Evolutionary conservation across 2,329 filamentous ascomycete genomes (phyloP).

Genomic region (Acephala macrosclerotiorum): DNA sequence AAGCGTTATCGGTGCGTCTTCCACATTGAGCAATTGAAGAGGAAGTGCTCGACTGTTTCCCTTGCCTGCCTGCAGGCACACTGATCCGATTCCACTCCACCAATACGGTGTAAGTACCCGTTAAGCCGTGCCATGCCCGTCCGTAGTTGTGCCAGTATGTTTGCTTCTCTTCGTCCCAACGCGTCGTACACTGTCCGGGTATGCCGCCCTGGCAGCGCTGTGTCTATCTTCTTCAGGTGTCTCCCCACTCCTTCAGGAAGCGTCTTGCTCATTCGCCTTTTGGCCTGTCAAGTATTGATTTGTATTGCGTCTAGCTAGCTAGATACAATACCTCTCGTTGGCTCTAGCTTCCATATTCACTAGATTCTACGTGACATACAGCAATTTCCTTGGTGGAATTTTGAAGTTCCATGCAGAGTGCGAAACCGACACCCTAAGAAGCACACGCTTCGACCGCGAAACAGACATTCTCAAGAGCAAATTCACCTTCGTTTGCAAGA

Average conservation of each 20-base stretch:
- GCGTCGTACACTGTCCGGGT: slow-evolving; percentile 38
- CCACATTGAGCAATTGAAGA: slow-evolving; percentile 5
- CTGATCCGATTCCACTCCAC: slow-evolving; percentile 29
- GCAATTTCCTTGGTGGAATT: no score
- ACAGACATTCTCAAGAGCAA: no score
- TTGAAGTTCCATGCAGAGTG: no score
- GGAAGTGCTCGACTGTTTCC: slow-evolving; percentile 9
- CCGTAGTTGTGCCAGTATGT: slow-evolving; percentile 35
- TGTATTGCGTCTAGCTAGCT: no score
- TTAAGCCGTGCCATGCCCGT: slow-evolving; percentile 44
- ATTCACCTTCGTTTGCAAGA: no score
- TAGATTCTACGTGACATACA: no score
- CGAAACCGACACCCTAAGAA: no score
- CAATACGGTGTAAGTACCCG: slow-evolving; percentile 36
- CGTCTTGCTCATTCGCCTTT: slow-evolving; percentile 22
- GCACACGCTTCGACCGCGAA: no score
- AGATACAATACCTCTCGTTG: no score
- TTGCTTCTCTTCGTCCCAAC: slow-evolving; percentile 35
- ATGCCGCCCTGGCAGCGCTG: slow-evolving; percentile 27
- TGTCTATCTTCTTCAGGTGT: slow-evolving; percentile 39
- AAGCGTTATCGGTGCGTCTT: not conserved
- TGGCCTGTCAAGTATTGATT: no score
- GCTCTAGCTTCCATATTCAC: no score
- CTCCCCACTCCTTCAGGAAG: slow-evolving; percentile 38
- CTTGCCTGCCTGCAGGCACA: slow-evolving; percentile 29